phyloP scores from a whole-genome alignment of 2,329 filamentous ascomycete species.

The Epichloe amarillans region DNA sequence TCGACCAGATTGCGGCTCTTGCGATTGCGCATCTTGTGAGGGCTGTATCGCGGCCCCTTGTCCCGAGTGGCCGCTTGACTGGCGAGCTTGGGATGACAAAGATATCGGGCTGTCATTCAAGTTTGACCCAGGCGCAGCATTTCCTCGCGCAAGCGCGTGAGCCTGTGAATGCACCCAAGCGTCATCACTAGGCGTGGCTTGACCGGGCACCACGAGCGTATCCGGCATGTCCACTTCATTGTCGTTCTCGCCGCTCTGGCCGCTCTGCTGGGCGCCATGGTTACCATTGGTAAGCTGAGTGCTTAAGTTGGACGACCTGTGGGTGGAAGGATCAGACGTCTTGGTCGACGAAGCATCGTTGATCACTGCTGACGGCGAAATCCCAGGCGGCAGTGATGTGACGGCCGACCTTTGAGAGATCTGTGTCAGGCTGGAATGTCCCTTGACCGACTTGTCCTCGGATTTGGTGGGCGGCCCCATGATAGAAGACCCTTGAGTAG shows the following conservation, averaged over 20 bases:
- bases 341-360: conserved; percentile 96
- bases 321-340: conserved; percentile 57
- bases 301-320: conserved; percentile 51
- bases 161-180: conserved; percentile 47
- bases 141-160: conserved; percentile 32
- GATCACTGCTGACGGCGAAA: conserved; percentile 44
- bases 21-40: conserved; percentile 20
- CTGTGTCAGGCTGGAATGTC: conserved; percentile 36
- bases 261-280: conserved; percentile 31
- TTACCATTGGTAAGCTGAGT: conserved; percentile 61
- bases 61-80: conserved; percentile 19
- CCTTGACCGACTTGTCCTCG: conserved; percentile 21
- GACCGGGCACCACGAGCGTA: conserved; percentile 34
- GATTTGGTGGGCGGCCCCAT: conserved; percentile 36
- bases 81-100: conserved; percentile 19
- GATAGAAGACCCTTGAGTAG: conserved; percentile 30
- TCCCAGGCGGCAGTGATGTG: conserved; percentile 41
- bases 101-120: conserved; percentile 24
- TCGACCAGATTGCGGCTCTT: conserved; percentile 8
- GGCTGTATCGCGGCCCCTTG: conserved; percentile 14
- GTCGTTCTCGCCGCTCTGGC: conserved; percentile 15
- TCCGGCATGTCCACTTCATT: conserved; percentile 36
- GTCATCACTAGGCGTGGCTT: conserved; percentile 37
- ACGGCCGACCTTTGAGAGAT: conserved; percentile 52
- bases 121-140: conserved; percentile 14